A percentile compares a stretch with the other conserved stretches of the same genome.
Conservation (phyloP, 148 eudicot genomes). For the Chenopodium formosanum region DNA sequence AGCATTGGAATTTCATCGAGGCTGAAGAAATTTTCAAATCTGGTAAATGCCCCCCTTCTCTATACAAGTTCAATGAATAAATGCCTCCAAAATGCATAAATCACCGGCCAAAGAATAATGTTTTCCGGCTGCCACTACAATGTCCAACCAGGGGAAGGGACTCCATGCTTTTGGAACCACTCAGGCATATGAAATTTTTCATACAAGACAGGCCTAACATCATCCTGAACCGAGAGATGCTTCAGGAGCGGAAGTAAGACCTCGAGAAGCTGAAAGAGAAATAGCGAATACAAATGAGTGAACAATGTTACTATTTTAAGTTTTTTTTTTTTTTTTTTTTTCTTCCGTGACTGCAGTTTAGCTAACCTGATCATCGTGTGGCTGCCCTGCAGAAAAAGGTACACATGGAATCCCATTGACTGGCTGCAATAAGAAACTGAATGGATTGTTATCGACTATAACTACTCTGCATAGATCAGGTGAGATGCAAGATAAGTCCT, state of each 20-base stretch:
- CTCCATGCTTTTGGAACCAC: slow-evolving; percentile 96
- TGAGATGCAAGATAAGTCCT: slow-evolving; percentile 75
- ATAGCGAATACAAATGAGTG: background rate
- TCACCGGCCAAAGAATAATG: slow-evolving; percentile 23
- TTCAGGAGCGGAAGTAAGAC: slow-evolving; percentile 85
- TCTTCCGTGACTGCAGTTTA: background rate
- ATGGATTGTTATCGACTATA: slow-evolving; percentile 95
- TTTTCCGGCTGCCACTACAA: slow-evolving; percentile 22
- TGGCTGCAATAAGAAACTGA: slow-evolving; percentile 94
- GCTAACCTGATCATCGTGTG: slow-evolving; percentile 80
- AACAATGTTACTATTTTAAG: background rate
- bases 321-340: background rate
- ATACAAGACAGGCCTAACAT: slow-evolving; percentile 73
- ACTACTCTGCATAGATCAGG: slow-evolving; percentile 75
- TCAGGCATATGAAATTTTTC: slow-evolving; percentile 91
- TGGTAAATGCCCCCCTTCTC: slow-evolving; percentile 19
- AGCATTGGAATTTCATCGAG: slow-evolving; percentile 25
- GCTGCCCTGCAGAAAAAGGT: slow-evolving; percentile 94
- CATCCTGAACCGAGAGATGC: slow-evolving; percentile 68
- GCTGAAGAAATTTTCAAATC: slow-evolving; percentile 9
- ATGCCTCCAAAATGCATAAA: slow-evolving; percentile 33
- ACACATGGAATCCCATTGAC: slow-evolving; percentile 92
- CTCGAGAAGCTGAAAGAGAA: slow-evolving; percentile 65
- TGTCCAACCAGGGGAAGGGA: slow-evolving; percentile 64
- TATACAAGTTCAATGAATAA: slow-evolving; percentile 41